Conservation (phyloP, 768 basidiomycete species). For the Strobilomyces dryophilus region DNA sequence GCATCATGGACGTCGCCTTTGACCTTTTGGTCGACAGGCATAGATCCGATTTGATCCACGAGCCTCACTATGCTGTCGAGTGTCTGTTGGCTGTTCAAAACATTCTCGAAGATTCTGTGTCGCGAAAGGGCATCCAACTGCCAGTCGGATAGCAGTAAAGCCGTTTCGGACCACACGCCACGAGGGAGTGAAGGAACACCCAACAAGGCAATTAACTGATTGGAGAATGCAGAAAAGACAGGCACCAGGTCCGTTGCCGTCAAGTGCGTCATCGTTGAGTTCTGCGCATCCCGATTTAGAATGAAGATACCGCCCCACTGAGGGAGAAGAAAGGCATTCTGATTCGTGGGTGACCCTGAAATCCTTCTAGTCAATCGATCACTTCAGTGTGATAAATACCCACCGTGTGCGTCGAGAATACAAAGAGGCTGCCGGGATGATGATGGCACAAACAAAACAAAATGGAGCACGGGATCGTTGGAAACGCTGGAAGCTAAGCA, state of each 20-base stretch:
- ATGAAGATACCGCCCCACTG: conserved; percentile 93
- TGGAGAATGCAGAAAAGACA: conserved; percentile 60
- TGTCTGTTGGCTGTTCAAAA: conserved; percentile 63
- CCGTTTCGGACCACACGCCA: conserved; percentile 33
- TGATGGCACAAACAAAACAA: conserved; percentile 85
- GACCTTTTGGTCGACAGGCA: conserved; percentile 85
- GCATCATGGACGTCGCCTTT: conserved; percentile 66
- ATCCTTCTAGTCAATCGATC: conserved; percentile 7
- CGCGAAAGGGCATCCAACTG: conserved; percentile 79
- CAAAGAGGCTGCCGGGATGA: conserved; percentile 60
- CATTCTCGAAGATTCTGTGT: conserved; percentile 65
- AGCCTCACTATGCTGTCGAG: conserved; percentile 79
- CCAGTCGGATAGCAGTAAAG: conserved; percentile 55
- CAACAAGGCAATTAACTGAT: conserved; percentile 75
- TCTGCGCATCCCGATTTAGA: conserved; percentile 48
- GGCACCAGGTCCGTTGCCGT: conserved; percentile 42
- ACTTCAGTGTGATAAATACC: conserved; percentile 9
- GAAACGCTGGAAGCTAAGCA: conserved; percentile 81
- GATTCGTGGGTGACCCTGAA: conserved; percentile 45
- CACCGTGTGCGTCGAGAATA: conserved; percentile 57
- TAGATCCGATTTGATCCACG: conserved; percentile 81
- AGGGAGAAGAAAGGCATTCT: conserved; percentile 79
- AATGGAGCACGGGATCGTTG: conserved; percentile 91
- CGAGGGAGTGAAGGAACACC: conserved; percentile 66
- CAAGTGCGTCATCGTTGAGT: conserved; percentile 22